Conservation (phyloP, 2,329 filamentous ascomycete genomes). For the Sclerotinia trifoliorum region DNA sequence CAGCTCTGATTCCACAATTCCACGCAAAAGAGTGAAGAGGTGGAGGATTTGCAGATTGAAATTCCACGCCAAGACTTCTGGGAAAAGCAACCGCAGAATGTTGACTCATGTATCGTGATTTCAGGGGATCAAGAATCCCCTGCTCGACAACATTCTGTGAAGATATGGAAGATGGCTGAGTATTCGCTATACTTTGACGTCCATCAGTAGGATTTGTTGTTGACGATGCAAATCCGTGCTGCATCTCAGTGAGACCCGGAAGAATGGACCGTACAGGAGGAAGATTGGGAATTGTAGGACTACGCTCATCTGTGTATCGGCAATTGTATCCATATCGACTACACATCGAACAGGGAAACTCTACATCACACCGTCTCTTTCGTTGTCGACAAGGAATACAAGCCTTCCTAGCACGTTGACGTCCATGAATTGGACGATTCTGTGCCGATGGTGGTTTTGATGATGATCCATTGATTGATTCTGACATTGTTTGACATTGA, state of each 20-base stretch:
- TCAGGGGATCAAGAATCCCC: conserved; percentile 22
- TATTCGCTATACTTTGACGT: not conserved
- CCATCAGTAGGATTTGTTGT: not conserved
- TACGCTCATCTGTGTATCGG: conserved; percentile 26
- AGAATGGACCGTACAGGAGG: not conserved
- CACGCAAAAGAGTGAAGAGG: conserved; percentile 43
- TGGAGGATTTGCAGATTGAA: conserved; percentile 40
- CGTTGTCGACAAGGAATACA: conserved; percentile 34
- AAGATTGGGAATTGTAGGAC: not conserved
- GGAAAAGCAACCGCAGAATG: conserved; percentile 40
- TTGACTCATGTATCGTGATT: conserved; percentile 32
- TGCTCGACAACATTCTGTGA: conserved; percentile 25
- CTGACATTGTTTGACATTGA: not conserved
- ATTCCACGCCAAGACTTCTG: conserved; percentile 37
- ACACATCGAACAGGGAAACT: conserved; percentile 34
- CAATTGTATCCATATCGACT: conserved; percentile 32
- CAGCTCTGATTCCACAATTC: conserved; percentile 39
- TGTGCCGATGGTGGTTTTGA: not conserved
- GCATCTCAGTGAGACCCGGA: not conserved
- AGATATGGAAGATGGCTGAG: conserved; percentile 12
- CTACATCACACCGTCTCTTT: conserved; percentile 34
- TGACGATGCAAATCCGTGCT: not conserved
- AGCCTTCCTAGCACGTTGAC: conserved; percentile 31
- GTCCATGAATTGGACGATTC: conserved; percentile 11
- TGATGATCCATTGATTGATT: not conserved